Evolutionary conservation across 345 rosid species (phyloP).

Genomic region (Citrus sp.): DNA sequence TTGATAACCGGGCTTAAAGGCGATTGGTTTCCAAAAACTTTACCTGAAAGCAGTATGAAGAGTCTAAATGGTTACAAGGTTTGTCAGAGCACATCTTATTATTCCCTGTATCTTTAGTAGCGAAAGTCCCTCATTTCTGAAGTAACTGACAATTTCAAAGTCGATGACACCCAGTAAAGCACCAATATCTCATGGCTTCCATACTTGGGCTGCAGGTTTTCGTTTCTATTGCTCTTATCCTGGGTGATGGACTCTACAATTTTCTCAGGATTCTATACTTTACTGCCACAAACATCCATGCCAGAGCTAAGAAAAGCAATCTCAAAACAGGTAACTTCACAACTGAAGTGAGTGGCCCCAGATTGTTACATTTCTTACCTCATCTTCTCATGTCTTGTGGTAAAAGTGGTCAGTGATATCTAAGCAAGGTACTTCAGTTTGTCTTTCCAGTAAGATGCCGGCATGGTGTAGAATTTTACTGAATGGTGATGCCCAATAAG

Average conservation of each 20-base stretch:
- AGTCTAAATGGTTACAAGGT: constrained; percentile 92
- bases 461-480: not conserved
- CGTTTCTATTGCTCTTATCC: constrained; percentile 73
- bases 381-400: not conserved
- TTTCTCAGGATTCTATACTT: constrained; percentile 69
- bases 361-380: not conserved
- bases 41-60: constrained; percentile 73
- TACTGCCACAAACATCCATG: constrained; percentile 47
- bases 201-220: constrained; percentile 53
- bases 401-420: no score
- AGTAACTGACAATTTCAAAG: not conserved
- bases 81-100: not conserved
- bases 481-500: not conserved
- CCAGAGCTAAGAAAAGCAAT: constrained; percentile 28
- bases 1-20: constrained; percentile 62
- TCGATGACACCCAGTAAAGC: not conserved
- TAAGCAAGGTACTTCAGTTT: not conserved
- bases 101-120: not conserved
- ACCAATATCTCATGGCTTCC: not conserved
- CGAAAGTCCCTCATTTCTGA: not conserved
- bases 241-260: constrained; percentile 92
- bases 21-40: constrained; percentile 58
- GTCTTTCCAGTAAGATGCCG: not conserved
- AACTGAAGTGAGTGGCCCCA: not conserved
- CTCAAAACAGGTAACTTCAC: constrained; percentile 38